These are phyloP conservation scores for Artemisia tridentata DNA, from an alignment of 129 eudicot genomes.

Conservation along the genomic window DNA sequence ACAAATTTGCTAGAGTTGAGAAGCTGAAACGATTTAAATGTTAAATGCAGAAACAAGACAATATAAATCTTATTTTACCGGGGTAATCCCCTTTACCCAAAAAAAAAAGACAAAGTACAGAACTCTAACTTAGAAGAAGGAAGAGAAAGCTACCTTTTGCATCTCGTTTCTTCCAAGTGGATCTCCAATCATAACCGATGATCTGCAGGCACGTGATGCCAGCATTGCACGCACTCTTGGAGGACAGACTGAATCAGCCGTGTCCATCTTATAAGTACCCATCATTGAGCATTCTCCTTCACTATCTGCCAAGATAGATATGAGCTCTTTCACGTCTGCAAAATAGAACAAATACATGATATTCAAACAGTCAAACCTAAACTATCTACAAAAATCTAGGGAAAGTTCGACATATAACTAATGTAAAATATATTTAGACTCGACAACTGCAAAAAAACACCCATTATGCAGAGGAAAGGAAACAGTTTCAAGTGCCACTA, in stretches of 20 bases:
- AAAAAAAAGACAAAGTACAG: too few species aligned
- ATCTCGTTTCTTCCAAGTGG: slow-evolving; percentile 93
- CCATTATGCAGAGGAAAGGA: neutral
- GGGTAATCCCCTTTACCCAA: too few species aligned
- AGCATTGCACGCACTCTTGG: slow-evolving; percentile 96
- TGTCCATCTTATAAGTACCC: slow-evolving; percentile 74
- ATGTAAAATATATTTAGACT: too few species aligned
- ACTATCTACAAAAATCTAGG: neutral
- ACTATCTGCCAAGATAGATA: slow-evolving; percentile 77
- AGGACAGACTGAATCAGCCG: slow-evolving; percentile 87
- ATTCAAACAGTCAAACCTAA: neutral
- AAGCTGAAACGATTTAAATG: neutral
- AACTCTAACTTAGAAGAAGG: slow-evolving; percentile 2
- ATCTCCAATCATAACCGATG: slow-evolving; percentile 90
- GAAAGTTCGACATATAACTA: neutral
- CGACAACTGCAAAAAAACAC: too few species aligned
- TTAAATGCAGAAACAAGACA: neutral
- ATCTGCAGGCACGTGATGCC: slow-evolving; percentile 97
- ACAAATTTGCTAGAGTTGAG: neutral
- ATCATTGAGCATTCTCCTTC: slow-evolving; percentile 85
- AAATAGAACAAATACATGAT: neutral
- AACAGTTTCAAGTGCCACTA: neutral
- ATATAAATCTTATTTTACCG: too few species aligned
- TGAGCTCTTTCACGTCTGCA: slow-evolving; percentile 88
- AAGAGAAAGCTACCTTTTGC: slow-evolving; percentile 63